Evolutionary conservation across 1,284 basidiomycete species (phyloP), one percentile per base, ranked within the genome.

Genomic region (Schizophyllum commune): DNA sequence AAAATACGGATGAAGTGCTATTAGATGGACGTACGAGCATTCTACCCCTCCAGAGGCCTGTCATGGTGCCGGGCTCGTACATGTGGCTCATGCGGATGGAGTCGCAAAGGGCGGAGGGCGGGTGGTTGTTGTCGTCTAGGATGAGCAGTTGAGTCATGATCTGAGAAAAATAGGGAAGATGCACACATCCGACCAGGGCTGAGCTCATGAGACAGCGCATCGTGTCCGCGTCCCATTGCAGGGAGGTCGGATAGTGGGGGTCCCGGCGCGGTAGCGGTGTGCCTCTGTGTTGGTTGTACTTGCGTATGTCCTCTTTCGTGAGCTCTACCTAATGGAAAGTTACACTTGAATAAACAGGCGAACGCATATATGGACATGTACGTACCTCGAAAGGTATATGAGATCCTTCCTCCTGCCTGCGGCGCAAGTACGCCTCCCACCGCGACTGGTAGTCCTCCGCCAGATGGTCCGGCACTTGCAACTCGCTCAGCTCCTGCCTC

Each of bases 121-220:
- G 80, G 80, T 84, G 88, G 61, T 85, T 83, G 60, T 77, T 72
- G 65, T 89, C 88, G 80, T 81, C 86, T 9, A 66, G 65, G 0
- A 66, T 68, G 27, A 57, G 81, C 83, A 27, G 69, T 68, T 13
- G 74, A 68, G 55, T 70, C 69, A 17, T 69, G 70, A 22, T 8
- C 27, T 27, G 39, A 47, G 17, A 47, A 11, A 47, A 47, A 47
- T 11, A 9, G 8, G 39, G 39, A 47, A 47, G 2, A 47, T 13
- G 17, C 39, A 47, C 9, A 47, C 39, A 47, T 47, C 39, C 39
- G 3, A 47, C 39, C 17, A 13, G 8, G 17, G 13, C 17, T 17
- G 39, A 47, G 39, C 39, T 47, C 39, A 47, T 47, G 39, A 47
- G 39, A 8, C 39, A 47, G 9, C 39, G 69, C 65, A 57, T 74